Base-by-base conservation (phyloP, 2,329 filamentous ascomycete species). In the Blastomyces gilchristii region DNA sequence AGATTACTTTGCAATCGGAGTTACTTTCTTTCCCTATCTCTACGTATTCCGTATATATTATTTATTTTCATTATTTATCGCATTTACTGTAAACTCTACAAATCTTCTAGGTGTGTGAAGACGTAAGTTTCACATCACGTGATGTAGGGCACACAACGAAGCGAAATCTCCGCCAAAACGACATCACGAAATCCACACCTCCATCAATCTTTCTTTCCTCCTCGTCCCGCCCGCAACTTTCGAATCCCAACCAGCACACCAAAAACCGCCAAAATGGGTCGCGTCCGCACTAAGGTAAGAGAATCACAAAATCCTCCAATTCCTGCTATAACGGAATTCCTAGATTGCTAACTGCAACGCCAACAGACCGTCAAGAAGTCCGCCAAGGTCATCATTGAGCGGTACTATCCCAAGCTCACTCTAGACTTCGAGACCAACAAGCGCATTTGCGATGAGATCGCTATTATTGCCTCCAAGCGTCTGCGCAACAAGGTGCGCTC, bases 401-500 rank as follows among this genome's bases (percentile, higher is more conserved):
- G 89, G 72, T 95, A 94, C 85, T 95, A 96, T 84, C 94, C 94
- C 78, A 91, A 91, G 83, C 86, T 99, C 80, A 97, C 92, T 70
- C 90, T 97, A 77, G 94, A 99, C 85, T 99, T 99, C 84, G 94
- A 99, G 88, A 96, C 90, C 87, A 97, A 97, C 89, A 97, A 97
- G 90, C 86, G 91, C 76, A 95, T 97, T 77, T 97, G 94, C 85
- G 94, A 97, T 91, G 94, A 99, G 84, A 94, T 99, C 75, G 94
- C 94, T 77, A 96, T 99, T 81, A 99, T 99, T 78, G 91, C 94
- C 73, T 95, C 89, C 75, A 99, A 99, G 90, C 88, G 95, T 79
- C 89, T 99, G 76, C 88, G 94, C 83, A 99, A 99, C 89, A 99
- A 99, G 91, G 90, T 95, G 72, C 66, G 77, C 49, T 22, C 11